phyloP scores from a whole-genome alignment of 78 protist genomes.

The Blattamonas nauphoetae region DNA sequence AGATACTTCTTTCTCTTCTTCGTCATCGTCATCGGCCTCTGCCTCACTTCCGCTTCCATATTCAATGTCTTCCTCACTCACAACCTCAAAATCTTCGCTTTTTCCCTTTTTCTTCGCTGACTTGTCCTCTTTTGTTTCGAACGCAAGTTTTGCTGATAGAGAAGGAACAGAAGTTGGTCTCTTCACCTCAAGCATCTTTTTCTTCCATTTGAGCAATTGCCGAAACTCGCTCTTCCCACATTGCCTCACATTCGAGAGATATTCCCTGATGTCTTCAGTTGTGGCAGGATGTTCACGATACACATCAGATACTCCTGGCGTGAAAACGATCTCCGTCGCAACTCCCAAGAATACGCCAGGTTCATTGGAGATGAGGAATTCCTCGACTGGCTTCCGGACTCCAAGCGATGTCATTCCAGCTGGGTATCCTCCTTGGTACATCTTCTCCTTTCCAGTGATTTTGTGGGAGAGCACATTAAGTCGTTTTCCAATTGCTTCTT shows the following conservation, averaged over 20 bases:
- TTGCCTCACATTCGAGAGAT: constrained; percentile 49
- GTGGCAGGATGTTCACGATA: constrained; percentile 47
- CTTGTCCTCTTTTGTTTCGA: constrained; percentile 5
- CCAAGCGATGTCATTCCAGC: neutral
- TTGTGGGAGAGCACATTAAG: neutral
- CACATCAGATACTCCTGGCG: neutral
- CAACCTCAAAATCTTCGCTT: constrained; percentile 19
- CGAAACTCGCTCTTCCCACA: constrained; percentile 68
- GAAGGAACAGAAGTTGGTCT: neutral
- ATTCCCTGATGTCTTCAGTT: constrained; percentile 51
- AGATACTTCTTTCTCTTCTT: neutral
- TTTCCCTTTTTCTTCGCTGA: constrained; percentile 26
- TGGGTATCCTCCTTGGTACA: constrained; percentile 1
- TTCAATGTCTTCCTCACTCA: constrained; percentile 3
- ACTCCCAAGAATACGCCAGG: constrained; percentile 17
- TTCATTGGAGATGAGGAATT: neutral
- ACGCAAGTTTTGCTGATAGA: neutral
- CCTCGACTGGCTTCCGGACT: constrained; percentile 8
- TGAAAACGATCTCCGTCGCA: neutral
- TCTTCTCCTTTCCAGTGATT: neutral
- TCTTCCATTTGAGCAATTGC: constrained; percentile 19
- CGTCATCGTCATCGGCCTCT: neutral
- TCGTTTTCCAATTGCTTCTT: neutral
- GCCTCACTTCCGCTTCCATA: neutral
- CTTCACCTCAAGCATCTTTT: neutral